Base-by-base conservation (phyloP, 2,329 filamentous ascomycete species). In the Aspergillus eucalypticola region DNA sequence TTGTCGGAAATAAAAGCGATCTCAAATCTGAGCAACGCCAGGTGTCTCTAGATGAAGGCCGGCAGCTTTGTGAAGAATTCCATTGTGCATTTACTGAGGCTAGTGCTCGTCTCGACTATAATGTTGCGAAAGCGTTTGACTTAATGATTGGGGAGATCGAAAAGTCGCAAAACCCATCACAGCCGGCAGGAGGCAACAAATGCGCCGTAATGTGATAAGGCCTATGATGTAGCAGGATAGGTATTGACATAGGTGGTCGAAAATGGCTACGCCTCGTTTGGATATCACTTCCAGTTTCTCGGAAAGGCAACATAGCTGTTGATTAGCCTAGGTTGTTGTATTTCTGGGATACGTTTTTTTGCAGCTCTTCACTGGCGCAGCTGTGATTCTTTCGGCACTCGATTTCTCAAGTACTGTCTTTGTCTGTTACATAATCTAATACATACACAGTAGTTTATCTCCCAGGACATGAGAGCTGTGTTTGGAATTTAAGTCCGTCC, bases 1-100 rank as follows among this genome's bases (percentile, higher is more conserved):
- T 99, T 63, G 93, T 99, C 56, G 95, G 92, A 69, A 99, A 99
- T 83, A 99, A 99, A 82, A 93, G 89, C 75, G 95, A 99, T 77
- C 83, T 99, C 60, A 88, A 91, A 62, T 89, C 92, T 56, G 94
- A 97, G 76, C 92, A 96, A 80, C 90, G 95, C 67, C 93, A 98
- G 78, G 92, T 99, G 67, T 88, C 87, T 32, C 78, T 88, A 54
- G 92, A 96, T 66, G 90, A 96, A 69, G 95, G 93, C 67, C 90
- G 90, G 75, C 90, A 89, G 72, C 81, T 97, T 44, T 88, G 90
- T 7, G 90, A 94, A 70, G 91, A 95, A 78, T 90, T 96, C 76
- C 88, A 91, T 64, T 98, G 94, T 78, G 92, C 90, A 39, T 97
- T 92, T 86, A 96, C 92, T 51, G 95, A 99, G 80, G 92, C 95